Evolutionary conservation across 148 eudicot species (phyloP), one percentile per base, ranked within the genome.

Genomic region (Diospyros lotus): DNA sequence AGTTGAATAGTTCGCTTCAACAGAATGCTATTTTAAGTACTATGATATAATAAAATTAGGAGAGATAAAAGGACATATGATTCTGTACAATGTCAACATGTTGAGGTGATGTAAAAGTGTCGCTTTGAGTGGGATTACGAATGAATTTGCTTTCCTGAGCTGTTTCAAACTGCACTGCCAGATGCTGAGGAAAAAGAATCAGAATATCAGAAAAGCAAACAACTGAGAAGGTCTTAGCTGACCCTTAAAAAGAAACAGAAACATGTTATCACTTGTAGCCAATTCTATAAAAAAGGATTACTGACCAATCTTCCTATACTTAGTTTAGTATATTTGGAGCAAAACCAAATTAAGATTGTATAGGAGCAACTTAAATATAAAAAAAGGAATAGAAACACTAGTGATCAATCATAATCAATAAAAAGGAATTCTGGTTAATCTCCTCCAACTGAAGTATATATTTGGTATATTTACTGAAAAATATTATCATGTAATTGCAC

Each of bases 41-140:
- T 28, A 28, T 9, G 55, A 50, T 5, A 39, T 53, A 12, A 73
- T 52, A 2, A 17, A 18, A 9, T 50, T 58, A 7, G 58, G 18
- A 65, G 55, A 28, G 28, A 28, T 28, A 28, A 28, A 28, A 28
- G 28, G 28, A 28, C 28, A 28, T 28, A 28, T 28, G 56, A 65
- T 40, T 66, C 66, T 85, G 43, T 86, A 84, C 89, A 77, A 43
- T 50, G 82, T 77, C 55, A 83, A 66, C 51, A 73, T 41, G 71
- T 75, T 75, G 75, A 75, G 55, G 75, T 77, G 77, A 73, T 14
- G 67, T 18, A 41, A n/a, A 40, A 84, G 74, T 42, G 72, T 75
- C 69, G 38, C 81, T 79, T 75, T 79, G 4, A 79, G 53, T 41
- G 73, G 85, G 64, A 12, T 54, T 13, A 43, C 43, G 61, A 81